Evolutionary conservation across 345 rosid genomes (phyloP).

Genomic region (Brassica nigra): DNA sequence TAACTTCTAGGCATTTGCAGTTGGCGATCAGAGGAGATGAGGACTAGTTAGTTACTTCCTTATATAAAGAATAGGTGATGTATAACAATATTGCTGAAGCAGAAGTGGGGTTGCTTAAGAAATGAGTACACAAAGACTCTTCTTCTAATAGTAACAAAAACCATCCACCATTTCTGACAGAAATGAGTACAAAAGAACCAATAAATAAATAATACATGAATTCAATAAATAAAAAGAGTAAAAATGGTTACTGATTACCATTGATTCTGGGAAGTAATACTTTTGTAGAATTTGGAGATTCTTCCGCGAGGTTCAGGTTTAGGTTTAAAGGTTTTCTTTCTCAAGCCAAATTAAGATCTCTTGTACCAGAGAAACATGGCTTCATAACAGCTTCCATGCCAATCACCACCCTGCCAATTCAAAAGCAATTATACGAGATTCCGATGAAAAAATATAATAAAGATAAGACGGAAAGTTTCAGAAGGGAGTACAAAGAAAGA

Average conservation of each 20-base stretch:
- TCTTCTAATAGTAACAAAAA: too few relatives aligned
- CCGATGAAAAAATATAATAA: not conserved
- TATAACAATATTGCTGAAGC: not conserved
- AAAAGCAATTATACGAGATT: not conserved
- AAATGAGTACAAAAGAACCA: not conserved
- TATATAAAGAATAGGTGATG: not conserved
- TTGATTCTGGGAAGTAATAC: slow-evolving; percentile 19
- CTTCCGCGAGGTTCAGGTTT: slow-evolving; percentile 58
- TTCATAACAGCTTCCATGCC: slow-evolving; percentile 89
- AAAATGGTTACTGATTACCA: slow-evolving; percentile 3
- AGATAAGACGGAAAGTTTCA: not conserved
- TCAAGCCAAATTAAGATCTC: slow-evolving; percentile 69
- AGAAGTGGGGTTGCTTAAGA: not conserved
- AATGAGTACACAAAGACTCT: too few relatives aligned
- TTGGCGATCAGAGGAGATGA: not conserved
- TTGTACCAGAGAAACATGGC: slow-evolving; percentile 82
- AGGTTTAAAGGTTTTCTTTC: slow-evolving; percentile 52
- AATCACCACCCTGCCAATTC: slow-evolving; percentile 65
- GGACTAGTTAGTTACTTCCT: not conserved
- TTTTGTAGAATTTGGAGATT: slow-evolving; percentile 56
- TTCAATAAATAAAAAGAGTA: not conserved
- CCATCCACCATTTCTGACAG: not conserved
- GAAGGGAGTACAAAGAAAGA: slow-evolving; percentile 46
- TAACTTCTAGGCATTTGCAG: not conserved
- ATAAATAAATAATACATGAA: too few relatives aligned